Base-by-base conservation (phyloP, 805 yeast species). In the Yamadazyma tumulicola region DNA sequence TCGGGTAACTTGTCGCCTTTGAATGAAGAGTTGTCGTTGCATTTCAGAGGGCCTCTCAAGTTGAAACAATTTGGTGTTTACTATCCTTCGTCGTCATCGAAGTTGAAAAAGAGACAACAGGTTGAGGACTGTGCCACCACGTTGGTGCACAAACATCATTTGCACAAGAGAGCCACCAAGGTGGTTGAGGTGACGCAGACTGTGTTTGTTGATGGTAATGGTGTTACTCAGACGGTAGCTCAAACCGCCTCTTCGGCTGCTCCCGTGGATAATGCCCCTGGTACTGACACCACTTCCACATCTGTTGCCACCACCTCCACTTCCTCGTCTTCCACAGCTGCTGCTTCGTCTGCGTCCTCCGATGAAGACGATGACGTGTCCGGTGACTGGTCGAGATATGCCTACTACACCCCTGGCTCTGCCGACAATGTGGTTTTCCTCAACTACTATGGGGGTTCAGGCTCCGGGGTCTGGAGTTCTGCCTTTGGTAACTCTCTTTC, bases 401-500 rank as follows among this genome's bases (percentile, higher is more conserved):
- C 95, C 10, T 84, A 81, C 74, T 91, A 74, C 73, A 64, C 72
- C 14, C 79, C 89, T 42, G 89, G 89, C 44, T 64, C 81, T 27
- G 64, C 88, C 34, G 66, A 73, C 51, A 88, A 88, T 61, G 66
- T 78, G 46, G 79, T 79, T 26, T 89, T 93, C 77, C 68, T 89
- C 67, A 91, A 91, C 81, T 76, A 84, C 63, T 67, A 69, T 54
- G 98, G 98, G 64, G 95, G 94, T 48, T 68, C 80, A 27, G 88
- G 86, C 34, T 86, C 96, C 10, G 98, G 98, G 67, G 76, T 75
- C 23, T 91, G 91, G 85, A 84, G 89, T 22, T 52, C 79, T 21
- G 69, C 82, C 55, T 88, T 85, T 64, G 98, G 98, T 66, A 84
- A 84, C 79, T 89, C 97, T 21, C 71, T 93, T 41, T 86, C 96